phyloP scores from a whole-genome alignment of 441 rosid species.

The Eugenia klotzschiana region DNA sequence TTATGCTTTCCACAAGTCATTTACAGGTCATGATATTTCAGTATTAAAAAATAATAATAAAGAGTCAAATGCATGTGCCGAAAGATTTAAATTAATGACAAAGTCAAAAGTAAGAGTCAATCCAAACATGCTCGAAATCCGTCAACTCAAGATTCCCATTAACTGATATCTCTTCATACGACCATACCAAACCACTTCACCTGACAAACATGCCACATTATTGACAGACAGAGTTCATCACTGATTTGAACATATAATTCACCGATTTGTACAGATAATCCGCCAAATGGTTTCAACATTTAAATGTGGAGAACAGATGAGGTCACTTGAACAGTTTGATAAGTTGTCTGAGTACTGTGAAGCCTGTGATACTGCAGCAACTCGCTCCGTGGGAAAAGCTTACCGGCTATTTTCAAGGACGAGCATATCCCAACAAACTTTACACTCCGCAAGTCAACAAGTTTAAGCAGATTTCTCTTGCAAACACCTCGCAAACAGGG shows the following conservation, averaged over 20 bases:
- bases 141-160: background rate
- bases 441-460: background rate
- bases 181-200: background rate
- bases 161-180: background rate
- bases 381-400: slow-evolving; percentile 5
- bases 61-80: background rate
- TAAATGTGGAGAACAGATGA: background rate
- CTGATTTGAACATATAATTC: background rate
- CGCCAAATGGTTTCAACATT: background rate
- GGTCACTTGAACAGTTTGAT: background rate
- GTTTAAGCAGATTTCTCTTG: background rate
- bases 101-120: background rate
- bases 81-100: background rate
- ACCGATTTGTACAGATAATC: background rate
- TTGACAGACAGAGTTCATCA: background rate
- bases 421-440: background rate
- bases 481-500: background rate
- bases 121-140: background rate
- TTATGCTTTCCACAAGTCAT: background rate
- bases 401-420: background rate
- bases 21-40: background rate
- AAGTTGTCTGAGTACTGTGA: background rate
- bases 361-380: background rate
- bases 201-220: background rate
- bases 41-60: background rate